Evolutionary conservation across 2,329 filamentous ascomycete species (phyloP).

Genomic region (Cercospora nicotianae): DNA sequence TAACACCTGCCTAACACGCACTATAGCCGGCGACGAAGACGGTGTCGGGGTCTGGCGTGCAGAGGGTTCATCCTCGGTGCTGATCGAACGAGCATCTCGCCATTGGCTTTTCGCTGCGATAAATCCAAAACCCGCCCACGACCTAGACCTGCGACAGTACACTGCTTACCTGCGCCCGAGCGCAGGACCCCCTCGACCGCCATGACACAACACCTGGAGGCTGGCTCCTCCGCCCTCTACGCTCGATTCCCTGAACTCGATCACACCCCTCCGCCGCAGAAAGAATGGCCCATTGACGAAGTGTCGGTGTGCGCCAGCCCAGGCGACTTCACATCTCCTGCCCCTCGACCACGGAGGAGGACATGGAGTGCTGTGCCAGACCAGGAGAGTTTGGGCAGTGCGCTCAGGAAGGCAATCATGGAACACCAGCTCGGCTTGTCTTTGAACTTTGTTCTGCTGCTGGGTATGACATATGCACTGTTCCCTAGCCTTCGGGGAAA

Average conservation of each 20-base stretch:
- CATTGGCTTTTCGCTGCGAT: constrained; percentile 10
- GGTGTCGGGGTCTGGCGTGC: not conserved
- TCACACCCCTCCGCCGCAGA: constrained; percentile 27
- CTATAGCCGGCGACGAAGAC: not conserved
- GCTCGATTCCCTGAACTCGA: constrained; percentile 17
- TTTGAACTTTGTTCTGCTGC: constrained; percentile 78
- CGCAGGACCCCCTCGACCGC: constrained; percentile 4
- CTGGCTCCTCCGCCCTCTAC: constrained; percentile 16
- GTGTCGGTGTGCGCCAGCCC: constrained; percentile 32
- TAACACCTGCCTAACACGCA: not conserved
- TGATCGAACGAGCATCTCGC: constrained; percentile 9
- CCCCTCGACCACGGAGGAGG: constrained; percentile 20
- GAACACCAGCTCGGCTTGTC: constrained; percentile 62
- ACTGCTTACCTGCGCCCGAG: constrained; percentile 2
- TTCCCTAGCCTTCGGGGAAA: constrained; percentile 77
- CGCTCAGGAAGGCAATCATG: constrained; percentile 41
- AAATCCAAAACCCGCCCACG: not conserved
- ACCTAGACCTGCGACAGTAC: constrained; percentile 2
- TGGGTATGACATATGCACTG: constrained; percentile 77
- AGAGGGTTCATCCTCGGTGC: not conserved
- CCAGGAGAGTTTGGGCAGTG: constrained; percentile 37
- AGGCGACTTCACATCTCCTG: constrained; percentile 21
- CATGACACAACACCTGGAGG: constrained; percentile 19
- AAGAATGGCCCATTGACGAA: constrained; percentile 25
- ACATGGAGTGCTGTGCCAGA: constrained; percentile 21